Evolutionary conservation across 495 filamentous ascomycete species (phyloP), one percentile per base, ranked within the genome.

Genomic region (Chaetomium tenue): DNA sequence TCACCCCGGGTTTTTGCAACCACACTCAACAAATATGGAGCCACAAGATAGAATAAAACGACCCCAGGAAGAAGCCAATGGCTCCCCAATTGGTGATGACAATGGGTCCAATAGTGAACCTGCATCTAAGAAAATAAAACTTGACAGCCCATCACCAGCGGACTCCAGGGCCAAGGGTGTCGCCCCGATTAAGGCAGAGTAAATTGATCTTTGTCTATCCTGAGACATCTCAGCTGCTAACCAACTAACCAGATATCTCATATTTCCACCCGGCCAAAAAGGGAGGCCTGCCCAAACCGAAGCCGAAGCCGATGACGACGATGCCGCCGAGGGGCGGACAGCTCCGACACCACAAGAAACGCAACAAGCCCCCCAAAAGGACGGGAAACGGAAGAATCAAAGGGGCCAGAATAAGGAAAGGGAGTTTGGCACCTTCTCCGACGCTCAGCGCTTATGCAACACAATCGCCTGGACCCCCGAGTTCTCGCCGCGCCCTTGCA

Each of bases 151-250:
- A n/a, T n/a, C n/a, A n/a, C n/a, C n/a, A n/a, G n/a, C n/a, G n/a
- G n/a, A n/a, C n/a, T n/a, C n/a, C n/a, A n/a, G 78, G 74, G 82
- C 66, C 61, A 80, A 85, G 71, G 93, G 93, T 37, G 82, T 93
- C 63, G 91, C 91, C 39, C 84, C 87, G 2, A 88, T 98, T 70
- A 97, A 96, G 75, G 70, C 84, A 63, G 93, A 97, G 90, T 97
- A 55, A 76, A 73, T 85, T 76, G 3, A 8, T 23, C 57, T 30
- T 11, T 22, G 23, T 39, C 5, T n/a, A 0, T 16, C 33, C 53
- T 6, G 20, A 58, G 26, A 2, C 26, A 30, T 47, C 0, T 26
- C 0, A 7, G n/a, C 7, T 22, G 51, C 73, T 76, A 64, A 78
- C 53, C 57, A 23, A 25, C 15, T 15, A 16, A 60, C 46, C 61